Evolutionary conservation across 345 rosid genomes (phyloP).

Genomic region (Carallia brachiata): DNA sequence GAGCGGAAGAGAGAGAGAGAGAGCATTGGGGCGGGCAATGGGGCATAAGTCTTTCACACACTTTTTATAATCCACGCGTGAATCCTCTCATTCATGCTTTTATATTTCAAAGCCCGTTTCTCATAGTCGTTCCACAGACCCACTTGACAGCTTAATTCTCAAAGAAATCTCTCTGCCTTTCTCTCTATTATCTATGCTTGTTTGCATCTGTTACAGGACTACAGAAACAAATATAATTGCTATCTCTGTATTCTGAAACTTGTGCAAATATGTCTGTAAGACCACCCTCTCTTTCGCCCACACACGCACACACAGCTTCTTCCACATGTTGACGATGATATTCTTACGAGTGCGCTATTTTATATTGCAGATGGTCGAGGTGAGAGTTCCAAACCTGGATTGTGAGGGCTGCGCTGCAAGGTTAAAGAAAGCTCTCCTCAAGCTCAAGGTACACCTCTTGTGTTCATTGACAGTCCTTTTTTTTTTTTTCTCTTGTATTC

Average conservation of each 20-base stretch:
- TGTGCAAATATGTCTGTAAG: slow-evolving; percentile 54
- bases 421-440: slow-evolving; percentile 75
- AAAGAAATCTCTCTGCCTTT: neutral
- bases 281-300: slow-evolving; percentile 6
- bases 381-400: slow-evolving; percentile 85
- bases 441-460: slow-evolving; percentile 62
- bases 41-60: slow-evolving; percentile 19
- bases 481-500: neutral
- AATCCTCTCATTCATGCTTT: slow-evolving; percentile 37
- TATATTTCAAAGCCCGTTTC: slow-evolving; percentile 43
- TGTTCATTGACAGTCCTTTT: neutral
- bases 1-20: slow-evolving; percentile 16
- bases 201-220: slow-evolving; percentile 37
- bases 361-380: slow-evolving; percentile 43
- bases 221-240: neutral
- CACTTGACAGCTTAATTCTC: neutral
- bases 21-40: no score
- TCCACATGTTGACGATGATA: neutral
- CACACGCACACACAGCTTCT: neutral
- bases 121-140: no score
- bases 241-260: slow-evolving; percentile 8
- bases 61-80: slow-evolving; percentile 57
- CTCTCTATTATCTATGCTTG: slow-evolving; percentile 16
- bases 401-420: slow-evolving; percentile 92
- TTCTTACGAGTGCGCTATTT: no score